phyloP scores from a whole-genome alignment of 345 rosid species.

The Rhizophora apiculata region DNA sequence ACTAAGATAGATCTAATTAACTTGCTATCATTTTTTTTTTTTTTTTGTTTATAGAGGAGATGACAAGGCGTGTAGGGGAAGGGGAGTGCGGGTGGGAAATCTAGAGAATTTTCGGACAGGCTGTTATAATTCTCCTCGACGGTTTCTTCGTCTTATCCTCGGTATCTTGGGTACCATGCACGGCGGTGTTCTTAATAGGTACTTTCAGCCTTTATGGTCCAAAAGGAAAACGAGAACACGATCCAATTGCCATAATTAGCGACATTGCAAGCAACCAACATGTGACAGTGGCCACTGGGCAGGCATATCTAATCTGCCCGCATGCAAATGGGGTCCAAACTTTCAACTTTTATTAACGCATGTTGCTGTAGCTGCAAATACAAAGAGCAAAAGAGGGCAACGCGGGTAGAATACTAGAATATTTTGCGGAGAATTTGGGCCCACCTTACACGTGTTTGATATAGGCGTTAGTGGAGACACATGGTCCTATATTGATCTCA shows the following conservation, averaged over 20 bases:
- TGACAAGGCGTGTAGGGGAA: too few species aligned
- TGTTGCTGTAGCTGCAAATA: not conserved
- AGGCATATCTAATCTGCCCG: not conserved
- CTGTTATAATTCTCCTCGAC: too few species aligned
- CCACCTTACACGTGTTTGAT: constrained; percentile 35
- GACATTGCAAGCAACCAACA: not conserved
- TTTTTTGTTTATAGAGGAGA: too few species aligned
- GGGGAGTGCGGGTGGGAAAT: too few species aligned
- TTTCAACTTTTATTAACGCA: not conserved
- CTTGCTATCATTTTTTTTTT: too few species aligned
- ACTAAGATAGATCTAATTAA: too few species aligned
- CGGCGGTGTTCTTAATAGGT: too few species aligned
- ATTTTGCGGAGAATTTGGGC: constrained; percentile 14
- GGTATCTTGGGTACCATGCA: too few species aligned
- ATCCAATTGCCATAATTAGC: not conserved
- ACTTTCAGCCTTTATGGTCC: not conserved
- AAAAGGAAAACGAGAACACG: not conserved
- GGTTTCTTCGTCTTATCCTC: too few species aligned
- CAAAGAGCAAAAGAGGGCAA: not conserved
- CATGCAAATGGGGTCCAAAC: constrained; percentile 1
- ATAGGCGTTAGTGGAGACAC: constrained; percentile 14
- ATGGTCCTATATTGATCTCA: constrained; percentile 40
- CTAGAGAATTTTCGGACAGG: too few species aligned
- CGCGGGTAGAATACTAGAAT: not conserved
- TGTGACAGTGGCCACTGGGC: too few species aligned